Percentiles rank a stretch among this genome's conserved stretches.
Evolutionary conservation across 1,139 yeast genomes (phyloP).

Genomic region (Blastobotrys niveus): DNA sequence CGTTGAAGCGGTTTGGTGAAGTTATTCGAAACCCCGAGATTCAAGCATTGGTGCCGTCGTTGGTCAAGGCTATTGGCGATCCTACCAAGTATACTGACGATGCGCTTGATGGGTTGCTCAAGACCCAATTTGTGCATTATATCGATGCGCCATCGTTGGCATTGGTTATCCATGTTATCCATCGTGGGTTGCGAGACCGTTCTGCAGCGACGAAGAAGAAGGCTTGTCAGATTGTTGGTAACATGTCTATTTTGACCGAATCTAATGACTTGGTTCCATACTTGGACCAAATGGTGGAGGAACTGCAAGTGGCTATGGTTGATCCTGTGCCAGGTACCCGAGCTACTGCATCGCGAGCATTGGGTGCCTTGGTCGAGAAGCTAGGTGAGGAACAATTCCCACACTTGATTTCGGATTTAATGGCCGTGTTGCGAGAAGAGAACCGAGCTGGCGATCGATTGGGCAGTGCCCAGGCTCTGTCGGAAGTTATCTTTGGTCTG

Average conservation of each 20-base stretch:
- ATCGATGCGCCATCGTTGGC: slow-evolving; percentile 98
- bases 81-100: slow-evolving; percentile 85
- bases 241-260: slow-evolving; percentile 94
- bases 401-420: slow-evolving; percentile 72
- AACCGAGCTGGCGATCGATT: slow-evolving; percentile 84
- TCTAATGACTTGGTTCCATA: slow-evolving; percentile 81
- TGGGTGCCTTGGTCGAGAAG: slow-evolving; percentile 93
- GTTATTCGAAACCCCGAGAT: slow-evolving; percentile 97
- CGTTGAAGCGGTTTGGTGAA: slow-evolving; percentile 88
- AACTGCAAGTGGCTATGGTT: slow-evolving; percentile 90
- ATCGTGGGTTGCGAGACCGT: slow-evolving; percentile 91
- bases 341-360: slow-evolving; percentile 95
- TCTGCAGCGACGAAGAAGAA: slow-evolving; percentile 88
- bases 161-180: slow-evolving; percentile 85
- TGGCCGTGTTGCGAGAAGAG: slow-evolving; percentile 73
- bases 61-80: slow-evolving; percentile 91
- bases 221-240: slow-evolving; percentile 97
- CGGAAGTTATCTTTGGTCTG: slow-evolving; percentile 89
- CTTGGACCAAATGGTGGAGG: slow-evolving; percentile 66
- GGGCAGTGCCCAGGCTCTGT: slow-evolving; percentile 95
- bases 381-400: slow-evolving; percentile 97
- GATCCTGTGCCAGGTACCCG: slow-evolving; percentile 98
- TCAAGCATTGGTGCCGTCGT: slow-evolving; percentile 79
- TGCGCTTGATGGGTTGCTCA: slow-evolving; percentile 79
- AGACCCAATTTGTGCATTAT: slow-evolving; percentile 92